Conservation (phyloP, 768 basidiomycete genomes). For the Boletus sensibilis region DNA sequence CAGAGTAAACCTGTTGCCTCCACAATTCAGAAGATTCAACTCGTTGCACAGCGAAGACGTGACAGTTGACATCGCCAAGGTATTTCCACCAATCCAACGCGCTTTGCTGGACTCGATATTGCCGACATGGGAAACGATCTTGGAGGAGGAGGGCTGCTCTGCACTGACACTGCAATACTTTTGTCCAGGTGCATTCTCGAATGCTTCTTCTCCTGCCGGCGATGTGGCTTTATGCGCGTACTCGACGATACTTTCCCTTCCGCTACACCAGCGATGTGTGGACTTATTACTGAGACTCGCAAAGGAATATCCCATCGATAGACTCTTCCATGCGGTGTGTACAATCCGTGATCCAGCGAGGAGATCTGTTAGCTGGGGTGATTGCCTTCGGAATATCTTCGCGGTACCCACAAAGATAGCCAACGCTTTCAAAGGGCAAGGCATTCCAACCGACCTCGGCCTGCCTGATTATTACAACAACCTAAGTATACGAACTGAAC, state of each 20-base stretch:
- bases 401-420: constrained; percentile 76
- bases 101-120: constrained; percentile 60
- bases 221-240: constrained; percentile 61
- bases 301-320: constrained; percentile 65
- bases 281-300: constrained; percentile 53
- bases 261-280: constrained; percentile 50
- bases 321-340: constrained; percentile 57
- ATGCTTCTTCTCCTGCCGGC: constrained; percentile 48
- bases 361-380: constrained; percentile 63
- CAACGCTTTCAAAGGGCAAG: constrained; percentile 56
- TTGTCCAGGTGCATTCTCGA: constrained; percentile 61
- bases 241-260: constrained; percentile 55
- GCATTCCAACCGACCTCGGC: constrained; percentile 50
- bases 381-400: constrained; percentile 62
- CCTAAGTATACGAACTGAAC: constrained; percentile 53
- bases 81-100: constrained; percentile 60
- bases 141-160: constrained; percentile 49
- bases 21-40: constrained; percentile 48
- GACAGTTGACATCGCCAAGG: constrained; percentile 26
- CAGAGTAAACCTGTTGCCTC: constrained; percentile 56
- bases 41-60: constrained; percentile 28
- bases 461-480: constrained; percentile 55
- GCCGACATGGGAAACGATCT: constrained; percentile 63
- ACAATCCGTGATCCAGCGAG: constrained; percentile 22
- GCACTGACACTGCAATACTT: constrained; percentile 67